These are phyloP conservation scores for Euphorbia lathyris DNA, from an alignment of 345 rosid species.

Conservation along the genomic window DNA sequence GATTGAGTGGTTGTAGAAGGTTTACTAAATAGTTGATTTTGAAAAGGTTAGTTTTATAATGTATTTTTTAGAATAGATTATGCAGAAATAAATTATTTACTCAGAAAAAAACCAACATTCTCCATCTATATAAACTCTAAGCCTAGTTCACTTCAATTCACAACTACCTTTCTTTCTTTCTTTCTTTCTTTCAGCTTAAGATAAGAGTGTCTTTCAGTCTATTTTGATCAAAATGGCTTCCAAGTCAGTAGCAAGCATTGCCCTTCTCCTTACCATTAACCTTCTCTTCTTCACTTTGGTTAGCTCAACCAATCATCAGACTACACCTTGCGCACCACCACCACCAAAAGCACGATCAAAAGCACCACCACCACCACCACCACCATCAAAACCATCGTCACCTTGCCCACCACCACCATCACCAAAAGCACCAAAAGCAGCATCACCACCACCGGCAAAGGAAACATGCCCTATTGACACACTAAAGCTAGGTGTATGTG, in stretches of 20 bases:
- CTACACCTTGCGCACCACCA: not conserved
- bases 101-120: too few relatives aligned
- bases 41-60: too few relatives aligned
- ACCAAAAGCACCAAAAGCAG: not conserved
- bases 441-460: not conserved
- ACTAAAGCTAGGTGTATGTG: conserved; percentile 19
- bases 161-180: not conserved
- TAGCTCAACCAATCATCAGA: conserved; percentile 1
- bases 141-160: not conserved
- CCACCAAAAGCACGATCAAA: too few relatives aligned
- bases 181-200: too few relatives aligned
- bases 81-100: too few relatives aligned
- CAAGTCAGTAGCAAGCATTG: conserved; percentile 8
- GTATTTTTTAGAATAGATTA: too few relatives aligned
- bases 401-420: conserved; percentile 9
- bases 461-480: conserved; percentile 13
- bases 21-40: too few relatives aligned
- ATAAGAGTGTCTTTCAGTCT: too few relatives aligned
- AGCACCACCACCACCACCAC: not conserved
- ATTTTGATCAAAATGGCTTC: conserved; percentile 12
- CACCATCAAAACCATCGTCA: conserved; percentile 11
- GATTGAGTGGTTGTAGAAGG: too few relatives aligned
- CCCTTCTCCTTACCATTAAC: conserved; percentile 17
- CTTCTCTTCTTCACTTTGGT: conserved; percentile 15
- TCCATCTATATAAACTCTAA: conserved; percentile 7